A percentile compares a stretch with the other conserved stretches of the same genome.
Evolutionary conservation across 345 rosid genomes (phyloP).

Genomic region (Nephelium lappaceum): DNA sequence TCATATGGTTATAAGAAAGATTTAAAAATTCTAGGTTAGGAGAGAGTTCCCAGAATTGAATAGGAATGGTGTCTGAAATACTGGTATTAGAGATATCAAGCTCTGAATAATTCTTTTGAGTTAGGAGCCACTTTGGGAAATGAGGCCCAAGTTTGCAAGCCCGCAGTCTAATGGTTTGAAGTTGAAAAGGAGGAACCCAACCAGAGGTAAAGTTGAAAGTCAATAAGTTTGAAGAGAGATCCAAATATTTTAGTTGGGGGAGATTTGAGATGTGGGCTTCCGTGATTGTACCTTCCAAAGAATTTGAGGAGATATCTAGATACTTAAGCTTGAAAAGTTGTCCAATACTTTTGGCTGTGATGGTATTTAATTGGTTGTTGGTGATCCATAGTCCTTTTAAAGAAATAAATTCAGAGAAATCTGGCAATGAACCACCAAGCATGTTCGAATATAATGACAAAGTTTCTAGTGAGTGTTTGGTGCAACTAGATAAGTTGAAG

Average conservation of each 20-base stretch:
- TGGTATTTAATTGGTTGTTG: too few species aligned
- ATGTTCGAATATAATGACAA: too few species aligned
- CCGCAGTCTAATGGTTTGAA: not conserved
- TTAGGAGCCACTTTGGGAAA: not conserved
- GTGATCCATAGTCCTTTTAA: too few species aligned
- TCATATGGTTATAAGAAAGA: not conserved
- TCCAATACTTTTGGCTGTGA: not conserved
- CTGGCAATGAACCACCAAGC: too few species aligned
- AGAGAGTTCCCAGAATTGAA: not conserved
- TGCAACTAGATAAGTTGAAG: too few species aligned
- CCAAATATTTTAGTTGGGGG: not conserved
- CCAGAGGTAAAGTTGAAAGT: not conserved
- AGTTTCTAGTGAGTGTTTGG: too few species aligned
- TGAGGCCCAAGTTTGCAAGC: not conserved
- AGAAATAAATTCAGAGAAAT: too few species aligned
- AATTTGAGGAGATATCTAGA: not conserved
- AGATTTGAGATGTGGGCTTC: not conserved
- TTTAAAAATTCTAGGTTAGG: not conserved
- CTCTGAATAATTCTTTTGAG: not conserved
- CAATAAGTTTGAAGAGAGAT: not conserved
- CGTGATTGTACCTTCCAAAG: not conserved
- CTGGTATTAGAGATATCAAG: not conserved
- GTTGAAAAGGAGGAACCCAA: not conserved
- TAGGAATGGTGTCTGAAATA: not conserved
- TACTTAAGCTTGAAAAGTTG: not conserved